A percentile compares a stretch with the other conserved stretches of the same genome.
These are phyloP conservation scores for Fraxinus pennsylvanica DNA, from an alignment of 257 asterid species.

Conservation along the genomic window DNA sequence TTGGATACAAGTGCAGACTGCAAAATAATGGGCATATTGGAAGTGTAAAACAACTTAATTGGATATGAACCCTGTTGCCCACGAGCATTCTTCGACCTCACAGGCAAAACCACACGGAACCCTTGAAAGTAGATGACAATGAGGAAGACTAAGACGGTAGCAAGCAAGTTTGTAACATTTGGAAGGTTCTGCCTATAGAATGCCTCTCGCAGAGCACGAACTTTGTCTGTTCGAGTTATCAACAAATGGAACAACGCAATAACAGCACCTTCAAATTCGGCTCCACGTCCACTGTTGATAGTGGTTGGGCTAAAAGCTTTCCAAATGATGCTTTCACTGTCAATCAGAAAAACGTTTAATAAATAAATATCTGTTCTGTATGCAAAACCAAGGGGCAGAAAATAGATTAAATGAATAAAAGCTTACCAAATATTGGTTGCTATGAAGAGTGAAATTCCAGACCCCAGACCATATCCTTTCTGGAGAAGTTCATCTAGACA, in stretches of 20 bases:
- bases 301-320: constrained; percentile 44
- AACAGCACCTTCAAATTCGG: constrained; percentile 45
- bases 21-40: constrained; percentile 43
- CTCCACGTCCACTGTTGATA: constrained; percentile 44
- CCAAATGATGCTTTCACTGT: constrained; percentile 42
- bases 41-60: constrained; percentile 40
- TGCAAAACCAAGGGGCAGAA: neutral
- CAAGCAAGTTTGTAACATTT: constrained; percentile 40
- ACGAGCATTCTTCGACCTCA: constrained; percentile 43
- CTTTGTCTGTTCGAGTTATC: constrained; percentile 40
- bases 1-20: constrained; percentile 43
- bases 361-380: neutral
- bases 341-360: neutral
- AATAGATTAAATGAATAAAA: neutral
- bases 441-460: constrained; percentile 43
- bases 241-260: constrained; percentile 41
- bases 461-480: constrained; percentile 44
- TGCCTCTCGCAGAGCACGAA: constrained; percentile 41
- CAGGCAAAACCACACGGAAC: constrained; percentile 44
- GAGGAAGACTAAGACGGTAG: constrained; percentile 39
- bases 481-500: constrained; percentile 43
- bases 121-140: constrained; percentile 45
- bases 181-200: constrained; percentile 44
- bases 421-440: constrained; percentile 43
- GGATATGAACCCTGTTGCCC: constrained; percentile 50